phyloP scores from a whole-genome alignment of 2,329 filamentous ascomycete species.

The Paracoccidioides brasiliensis region DNA sequence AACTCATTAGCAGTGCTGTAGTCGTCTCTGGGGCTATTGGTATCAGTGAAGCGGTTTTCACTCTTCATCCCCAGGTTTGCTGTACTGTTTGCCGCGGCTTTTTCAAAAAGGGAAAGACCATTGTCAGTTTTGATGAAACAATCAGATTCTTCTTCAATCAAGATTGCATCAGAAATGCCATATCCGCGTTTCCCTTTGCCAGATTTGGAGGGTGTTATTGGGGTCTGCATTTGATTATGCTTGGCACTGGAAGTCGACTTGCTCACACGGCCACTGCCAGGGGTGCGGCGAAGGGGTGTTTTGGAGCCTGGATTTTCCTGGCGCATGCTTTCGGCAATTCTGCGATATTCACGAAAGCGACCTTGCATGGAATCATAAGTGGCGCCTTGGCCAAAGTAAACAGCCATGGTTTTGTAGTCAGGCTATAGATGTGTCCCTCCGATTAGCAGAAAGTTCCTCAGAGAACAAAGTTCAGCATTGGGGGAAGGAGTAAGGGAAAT shows the following conservation, averaged over 20 bases:
- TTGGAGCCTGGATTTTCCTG: constrained; percentile 14
- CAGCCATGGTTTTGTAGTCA: constrained; percentile 32
- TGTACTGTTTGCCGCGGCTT: neutral
- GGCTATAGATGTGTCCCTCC: constrained; percentile 26
- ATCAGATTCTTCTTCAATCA: neutral
- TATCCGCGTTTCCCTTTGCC: neutral
- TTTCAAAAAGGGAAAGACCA: neutral
- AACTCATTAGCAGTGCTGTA: neutral
- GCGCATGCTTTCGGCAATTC: constrained; percentile 24
- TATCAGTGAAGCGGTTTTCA: neutral
- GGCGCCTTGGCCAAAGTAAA: constrained; percentile 33
- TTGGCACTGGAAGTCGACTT: neutral
- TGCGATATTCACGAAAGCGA: constrained; percentile 34
- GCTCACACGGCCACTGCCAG: neutral
- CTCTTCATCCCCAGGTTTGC: neutral
- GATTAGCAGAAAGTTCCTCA: neutral
- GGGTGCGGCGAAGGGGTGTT: constrained; percentile 7
- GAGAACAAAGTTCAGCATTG: neutral
- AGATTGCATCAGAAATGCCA: neutral
- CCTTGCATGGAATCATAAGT: constrained; percentile 38
- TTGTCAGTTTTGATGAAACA: neutral
- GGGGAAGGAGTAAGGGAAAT: neutral
- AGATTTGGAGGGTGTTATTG: neutral
- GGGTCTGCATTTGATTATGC: neutral
- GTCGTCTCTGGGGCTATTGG: neutral